Base-by-base conservation (phyloP, 768 basidiomycete genomes). In the Collybiopsis luxurians region DNA sequence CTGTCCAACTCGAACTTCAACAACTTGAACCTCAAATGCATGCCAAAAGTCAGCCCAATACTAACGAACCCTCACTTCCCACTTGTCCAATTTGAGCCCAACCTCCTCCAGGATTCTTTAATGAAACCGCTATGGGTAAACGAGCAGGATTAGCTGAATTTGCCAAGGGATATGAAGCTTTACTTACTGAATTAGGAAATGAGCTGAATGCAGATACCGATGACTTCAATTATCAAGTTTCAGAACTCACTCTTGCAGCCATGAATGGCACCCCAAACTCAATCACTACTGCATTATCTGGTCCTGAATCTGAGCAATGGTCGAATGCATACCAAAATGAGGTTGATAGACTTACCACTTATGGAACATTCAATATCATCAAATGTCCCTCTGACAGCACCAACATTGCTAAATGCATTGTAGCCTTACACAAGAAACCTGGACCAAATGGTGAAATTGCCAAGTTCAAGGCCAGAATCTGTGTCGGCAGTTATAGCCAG, bases 401-500 rank as follows among this genome's bases (percentile, higher is more conserved):
- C 9, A 73, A 68, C 27, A 26, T 64, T 21, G 61, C 72, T 19
- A 63, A 64, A 1, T 59, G 48, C 27, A 58, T 58, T 2, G 67
- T n/a, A 2, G 55, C 56, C 2, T 30, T 56, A 12, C 12, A 24
- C 4, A 19, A 13, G 15, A 71, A 71, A 50, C 40, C 50, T 1
- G 62, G 66, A 42, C 56, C 57, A 2, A 31, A 65, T 36, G 64
- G 64, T n/a, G 21, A 58, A 19, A 52, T 66, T 19, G 58, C 51
- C 12, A 53, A 51, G 24, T 63, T 59, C 58, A 68, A 68, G 44
- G 66, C 65, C 7, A 36, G 63, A 4, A 34, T 69, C 7, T 67
- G 68, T 11, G 67, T 67, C 4, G 56, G 64, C 47, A 65, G 68
- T 2, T 72, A 57, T 56, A 60, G 56, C 0, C 70, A 72, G 40